phyloP scores from a whole-genome alignment of 345 rosid species.

The Aquilaria malaccensis region DNA sequence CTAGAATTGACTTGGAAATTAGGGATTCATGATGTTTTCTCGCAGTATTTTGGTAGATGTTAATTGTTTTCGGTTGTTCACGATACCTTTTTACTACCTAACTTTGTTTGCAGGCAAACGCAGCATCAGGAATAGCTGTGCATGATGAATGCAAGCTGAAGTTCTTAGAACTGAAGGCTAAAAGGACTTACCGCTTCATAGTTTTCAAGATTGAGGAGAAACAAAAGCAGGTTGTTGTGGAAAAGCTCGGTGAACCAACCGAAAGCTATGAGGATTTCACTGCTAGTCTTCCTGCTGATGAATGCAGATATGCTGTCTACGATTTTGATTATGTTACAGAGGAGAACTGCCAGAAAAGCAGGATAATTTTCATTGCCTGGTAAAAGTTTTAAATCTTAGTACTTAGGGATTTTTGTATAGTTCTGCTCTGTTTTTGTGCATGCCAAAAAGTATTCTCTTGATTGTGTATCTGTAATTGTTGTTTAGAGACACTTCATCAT shows the following conservation, averaged over 20 bases:
- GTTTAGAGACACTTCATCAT: too few relatives aligned
- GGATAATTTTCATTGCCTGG: constrained; percentile 64
- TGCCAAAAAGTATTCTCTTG: background rate
- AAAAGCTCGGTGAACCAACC: constrained; percentile 56
- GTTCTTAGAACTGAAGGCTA: constrained; percentile 56
- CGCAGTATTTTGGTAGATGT: background rate
- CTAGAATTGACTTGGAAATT: background rate
- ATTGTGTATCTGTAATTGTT: background rate
- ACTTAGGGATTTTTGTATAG: background rate
- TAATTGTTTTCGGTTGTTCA: background rate
- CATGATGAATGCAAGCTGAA: constrained; percentile 72
- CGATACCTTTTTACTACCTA: background rate
- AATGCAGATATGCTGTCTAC: constrained; percentile 67
- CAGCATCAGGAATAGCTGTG: constrained; percentile 70
- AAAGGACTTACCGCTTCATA: constrained; percentile 53
- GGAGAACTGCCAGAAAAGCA: constrained; percentile 66
- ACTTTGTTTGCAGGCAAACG: constrained; percentile 37
- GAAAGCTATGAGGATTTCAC: constrained; percentile 45
- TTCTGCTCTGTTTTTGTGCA: background rate
- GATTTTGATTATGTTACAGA: constrained; percentile 60
- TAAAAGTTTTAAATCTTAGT: constrained; percentile 9
- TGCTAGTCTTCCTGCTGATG: constrained; percentile 56
- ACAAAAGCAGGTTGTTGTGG: constrained; percentile 62
- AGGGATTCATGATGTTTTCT: background rate
- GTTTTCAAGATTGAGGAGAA: constrained; percentile 62